Conservation (phyloP, 2,329 filamentous ascomycete genomes). For the Colletotrichum costaricense region DNA sequence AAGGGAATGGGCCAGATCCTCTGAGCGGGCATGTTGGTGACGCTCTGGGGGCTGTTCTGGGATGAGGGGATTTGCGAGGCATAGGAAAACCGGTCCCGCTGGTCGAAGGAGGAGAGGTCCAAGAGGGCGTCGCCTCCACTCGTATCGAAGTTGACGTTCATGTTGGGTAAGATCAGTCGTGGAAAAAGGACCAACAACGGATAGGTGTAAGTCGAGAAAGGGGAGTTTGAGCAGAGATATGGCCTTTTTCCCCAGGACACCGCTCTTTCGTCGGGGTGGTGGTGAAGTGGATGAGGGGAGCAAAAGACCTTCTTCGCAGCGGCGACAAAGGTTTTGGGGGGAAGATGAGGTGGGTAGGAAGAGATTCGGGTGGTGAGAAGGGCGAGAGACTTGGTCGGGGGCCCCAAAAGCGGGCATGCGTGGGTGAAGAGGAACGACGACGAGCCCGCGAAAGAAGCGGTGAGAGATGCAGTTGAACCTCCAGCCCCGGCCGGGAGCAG, state of each 20-base stretch:
- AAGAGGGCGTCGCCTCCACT: constrained; percentile 69
- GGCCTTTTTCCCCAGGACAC: constrained; percentile 50
- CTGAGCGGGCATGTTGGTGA: constrained; percentile 47
- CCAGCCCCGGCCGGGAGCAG: constrained; percentile 41
- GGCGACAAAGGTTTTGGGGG: constrained; percentile 28
- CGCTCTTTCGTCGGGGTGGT: constrained; percentile 50
- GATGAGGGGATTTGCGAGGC: constrained; percentile 51
- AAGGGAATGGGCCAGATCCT: constrained; percentile 63
- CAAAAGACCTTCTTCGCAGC: constrained; percentile 11
- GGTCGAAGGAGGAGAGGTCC: constrained; percentile 69
- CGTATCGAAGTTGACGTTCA: constrained; percentile 71
- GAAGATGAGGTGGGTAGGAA: constrained; percentile 22
- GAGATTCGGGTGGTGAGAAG: constrained; percentile 32
- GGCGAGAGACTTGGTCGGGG: constrained; percentile 29
- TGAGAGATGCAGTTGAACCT: constrained; percentile 42
- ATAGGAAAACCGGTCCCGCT: constrained; percentile 66
- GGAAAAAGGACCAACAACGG: constrained; percentile 45
- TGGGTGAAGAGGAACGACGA: constrained; percentile 37
- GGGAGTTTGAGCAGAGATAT: constrained; percentile 37
- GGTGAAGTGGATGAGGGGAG: constrained; percentile 24
- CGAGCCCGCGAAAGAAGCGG: constrained; percentile 43
- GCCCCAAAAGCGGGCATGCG: constrained; percentile 36
- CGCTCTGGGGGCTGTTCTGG: constrained; percentile 37
- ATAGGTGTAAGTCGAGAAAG: constrained; percentile 41
- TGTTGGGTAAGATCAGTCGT: constrained; percentile 43